Evolutionary conservation across 495 filamentous ascomycete genomes (phyloP), one percentile per base, ranked within the genome.

Genomic region (Achaetomiella virescens): DNA sequence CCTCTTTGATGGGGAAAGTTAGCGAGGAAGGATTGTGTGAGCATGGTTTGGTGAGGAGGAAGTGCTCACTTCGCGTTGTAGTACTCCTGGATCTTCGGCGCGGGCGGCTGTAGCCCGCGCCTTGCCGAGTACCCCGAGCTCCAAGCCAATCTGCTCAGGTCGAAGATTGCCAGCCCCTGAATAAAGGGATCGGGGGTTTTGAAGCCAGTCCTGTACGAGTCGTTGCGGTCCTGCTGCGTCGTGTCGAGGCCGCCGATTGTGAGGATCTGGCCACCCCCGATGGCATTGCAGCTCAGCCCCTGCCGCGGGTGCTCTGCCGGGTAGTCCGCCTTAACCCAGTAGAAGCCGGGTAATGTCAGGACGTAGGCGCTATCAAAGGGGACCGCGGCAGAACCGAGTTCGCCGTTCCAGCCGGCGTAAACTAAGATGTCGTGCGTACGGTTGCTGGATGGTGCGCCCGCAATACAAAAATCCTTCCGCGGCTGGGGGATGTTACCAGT

Each of bases 281-380:
- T 53, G 9, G 52, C 24, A 48, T 66, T 57, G 55, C 64, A 66
- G 20, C 36, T 63, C 35, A 64, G 47, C 7, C 58, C 56, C 37
- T 61, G 51, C 12, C 61, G 55, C 15, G 64, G 64, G 22, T 57
- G 44, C 10, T 29, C 33, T 8, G 64, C 42, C 11, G 52, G n/a
- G 31, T 64, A 64, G 41, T 60, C 20, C 1, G 61, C 64, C 48
- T 58, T 50, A 35, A 54, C 46, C 64, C 61, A 66, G 55, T 60
- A 42, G 42, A 66, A 66, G 12, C 58, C 61, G 0, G 64, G 64
- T 15, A 66, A 48, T 0, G 61, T 61, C 38, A 66, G 58, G 17
- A 66, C 64, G 29, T 55, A 66, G 21, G 61, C 64, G 24, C 60
- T 57, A 42, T 64, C 64, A 45, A 47, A 64, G n/a, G 53, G 45